phyloP scores from a whole-genome alignment of 176 grass and related monocot species.

The Typha latifolia region DNA sequence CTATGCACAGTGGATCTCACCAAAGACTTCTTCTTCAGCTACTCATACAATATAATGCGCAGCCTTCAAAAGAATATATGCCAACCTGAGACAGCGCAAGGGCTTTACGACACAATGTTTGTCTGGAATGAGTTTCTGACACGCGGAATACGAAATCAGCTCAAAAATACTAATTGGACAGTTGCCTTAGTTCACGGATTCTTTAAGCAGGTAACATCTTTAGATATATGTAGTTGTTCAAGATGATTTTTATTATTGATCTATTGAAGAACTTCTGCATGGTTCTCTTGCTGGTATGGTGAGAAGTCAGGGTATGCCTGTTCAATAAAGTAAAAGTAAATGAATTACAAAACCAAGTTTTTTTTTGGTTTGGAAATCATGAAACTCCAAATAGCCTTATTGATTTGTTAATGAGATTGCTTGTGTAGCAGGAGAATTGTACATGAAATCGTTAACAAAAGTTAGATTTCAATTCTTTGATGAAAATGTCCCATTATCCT shows the following conservation, averaged over 20 bases:
- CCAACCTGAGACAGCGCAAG: constrained; percentile 42
- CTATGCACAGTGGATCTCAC: constrained; percentile 81
- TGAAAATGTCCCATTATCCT: not conserved
- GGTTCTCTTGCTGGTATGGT: too few relatives aligned
- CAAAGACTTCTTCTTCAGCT: constrained; percentile 99
- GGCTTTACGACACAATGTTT: constrained; percentile 90
- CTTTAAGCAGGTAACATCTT: constrained; percentile 76
- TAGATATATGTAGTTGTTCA: not conserved
- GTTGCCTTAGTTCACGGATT: constrained; percentile 87
- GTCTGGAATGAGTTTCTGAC: constrained; percentile 98
- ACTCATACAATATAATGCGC: constrained; percentile 96
- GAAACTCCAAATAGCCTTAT: too few relatives aligned
- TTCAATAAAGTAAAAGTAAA: too few relatives aligned
- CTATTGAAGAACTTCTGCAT: too few relatives aligned
- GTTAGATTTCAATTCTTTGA: not conserved
- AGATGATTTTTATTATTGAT: not conserved
- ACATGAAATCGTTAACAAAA: not conserved
- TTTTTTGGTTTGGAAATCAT: too few relatives aligned
- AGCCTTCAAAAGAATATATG: constrained; percentile 91
- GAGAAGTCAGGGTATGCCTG: too few relatives aligned
- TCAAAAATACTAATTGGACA: constrained; percentile 82
- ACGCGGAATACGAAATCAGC: constrained; percentile 57
- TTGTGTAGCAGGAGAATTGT: not conserved
- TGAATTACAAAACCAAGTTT: too few relatives aligned
- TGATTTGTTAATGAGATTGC: too few relatives aligned